These are phyloP conservation scores for Dactylellina drechsleri DNA, from an alignment of 2,329 filamentous ascomycete species.

Conservation along the genomic window DNA sequence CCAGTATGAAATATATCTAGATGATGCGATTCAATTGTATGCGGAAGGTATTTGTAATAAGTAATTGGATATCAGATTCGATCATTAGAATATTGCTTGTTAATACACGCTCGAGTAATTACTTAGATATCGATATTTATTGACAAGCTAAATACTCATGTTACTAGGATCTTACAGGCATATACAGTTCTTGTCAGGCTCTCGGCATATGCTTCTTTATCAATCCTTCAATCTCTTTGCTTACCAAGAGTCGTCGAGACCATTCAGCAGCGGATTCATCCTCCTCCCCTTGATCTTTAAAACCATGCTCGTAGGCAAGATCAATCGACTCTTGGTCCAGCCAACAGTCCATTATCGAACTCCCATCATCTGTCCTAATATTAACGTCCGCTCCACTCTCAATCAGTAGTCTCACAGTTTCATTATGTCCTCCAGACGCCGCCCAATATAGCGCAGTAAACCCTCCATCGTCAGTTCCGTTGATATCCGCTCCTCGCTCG, in stretches of 20 bases:
- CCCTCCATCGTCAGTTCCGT: conserved; percentile 1
- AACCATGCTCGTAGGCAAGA: conserved; percentile 6
- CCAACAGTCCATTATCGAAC: conserved; percentile 4
- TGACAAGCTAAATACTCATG: too few relatives aligned
- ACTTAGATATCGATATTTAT: too few relatives aligned
- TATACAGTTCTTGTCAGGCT: too few relatives aligned
- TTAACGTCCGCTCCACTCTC: conserved; percentile 19
- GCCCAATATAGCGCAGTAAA: conserved; percentile 6
- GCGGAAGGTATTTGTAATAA: too few relatives aligned
- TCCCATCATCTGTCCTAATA: background rate
- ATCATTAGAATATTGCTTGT: background rate
- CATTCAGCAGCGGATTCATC: background rate
- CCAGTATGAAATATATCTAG: too few relatives aligned
- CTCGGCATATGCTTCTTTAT: background rate
- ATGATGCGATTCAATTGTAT: too few relatives aligned
- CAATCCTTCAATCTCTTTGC: background rate
- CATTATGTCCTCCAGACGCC: background rate
- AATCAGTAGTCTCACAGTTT: background rate
- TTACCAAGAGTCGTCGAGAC: background rate
- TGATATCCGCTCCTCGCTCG: conserved; percentile 16
- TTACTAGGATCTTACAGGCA: too few relatives aligned
- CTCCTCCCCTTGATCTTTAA: background rate
- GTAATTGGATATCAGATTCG: too few relatives aligned
- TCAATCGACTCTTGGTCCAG: background rate
- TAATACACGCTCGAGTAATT: background rate